A percentile compares a stretch with the other conserved stretches of the same genome.
Evolutionary conservation across 2,329 filamentous ascomycete genomes (phyloP).

Genomic region (Trichophyton benhamiae): DNA sequence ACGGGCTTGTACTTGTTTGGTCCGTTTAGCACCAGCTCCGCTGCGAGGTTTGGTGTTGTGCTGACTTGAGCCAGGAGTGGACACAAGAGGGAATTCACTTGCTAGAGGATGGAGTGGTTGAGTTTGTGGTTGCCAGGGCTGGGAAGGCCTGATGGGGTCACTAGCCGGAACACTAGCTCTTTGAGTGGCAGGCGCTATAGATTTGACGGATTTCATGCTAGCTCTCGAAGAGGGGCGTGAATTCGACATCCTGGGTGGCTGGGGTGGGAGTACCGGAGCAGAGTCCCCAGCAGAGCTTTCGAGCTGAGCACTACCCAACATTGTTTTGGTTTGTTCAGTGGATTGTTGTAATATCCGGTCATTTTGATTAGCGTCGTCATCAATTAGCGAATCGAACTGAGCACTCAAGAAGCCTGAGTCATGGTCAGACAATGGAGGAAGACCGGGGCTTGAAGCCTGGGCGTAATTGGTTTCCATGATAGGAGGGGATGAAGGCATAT

Average conservation of each 20-base stretch:
- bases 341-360: background rate
- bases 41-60: constrained; percentile 32
- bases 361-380: constrained; percentile 38
- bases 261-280: constrained; percentile 17
- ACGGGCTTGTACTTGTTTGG: constrained; percentile 48
- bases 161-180: constrained; percentile 5
- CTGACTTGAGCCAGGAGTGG: constrained; percentile 24
- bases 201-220: constrained; percentile 21
- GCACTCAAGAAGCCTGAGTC: constrained; percentile 83
- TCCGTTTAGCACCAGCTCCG: constrained; percentile 50
- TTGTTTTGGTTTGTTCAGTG: background rate
- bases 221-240: constrained; percentile 29
- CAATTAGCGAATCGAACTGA: constrained; percentile 56
- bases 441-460: constrained; percentile 65
- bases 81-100: constrained; percentile 33
- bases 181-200: constrained; percentile 23
- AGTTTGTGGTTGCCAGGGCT: constrained; percentile 26
- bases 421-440: constrained; percentile 46
- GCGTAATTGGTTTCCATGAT: constrained; percentile 54
- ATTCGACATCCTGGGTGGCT: constrained; percentile 19
- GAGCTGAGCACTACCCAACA: constrained; percentile 10
- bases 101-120: constrained; percentile 34
- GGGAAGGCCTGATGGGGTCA: constrained; percentile 17
- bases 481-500: constrained; percentile 83
- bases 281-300: constrained; percentile 17